phyloP scores from a whole-genome alignment of 202 grass and related monocot genomes.

The Schoenoplectus triqueter region DNA sequence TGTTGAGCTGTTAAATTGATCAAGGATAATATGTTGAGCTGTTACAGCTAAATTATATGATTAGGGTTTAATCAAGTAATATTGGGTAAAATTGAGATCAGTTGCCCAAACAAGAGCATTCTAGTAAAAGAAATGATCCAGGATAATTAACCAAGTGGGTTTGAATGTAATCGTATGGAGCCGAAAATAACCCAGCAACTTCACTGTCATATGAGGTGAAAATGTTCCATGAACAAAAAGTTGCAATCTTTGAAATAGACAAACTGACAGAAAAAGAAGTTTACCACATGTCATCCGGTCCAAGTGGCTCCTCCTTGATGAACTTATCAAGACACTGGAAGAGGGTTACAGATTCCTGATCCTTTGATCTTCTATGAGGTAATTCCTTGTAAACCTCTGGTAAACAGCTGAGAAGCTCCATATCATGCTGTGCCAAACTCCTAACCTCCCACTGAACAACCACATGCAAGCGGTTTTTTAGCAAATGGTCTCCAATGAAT shows the following conservation, averaged over 20 bases:
- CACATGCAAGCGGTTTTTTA: constrained; percentile 51
- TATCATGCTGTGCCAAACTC: constrained; percentile 58
- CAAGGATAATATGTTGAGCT: neutral
- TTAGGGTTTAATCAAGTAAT: constrained; percentile 32
- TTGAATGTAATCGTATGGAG: neutral
- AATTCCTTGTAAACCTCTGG: constrained; percentile 79
- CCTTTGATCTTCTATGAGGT: constrained; percentile 65
- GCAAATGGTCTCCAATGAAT: neutral
- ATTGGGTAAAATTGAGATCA: constrained; percentile 25
- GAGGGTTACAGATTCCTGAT: constrained; percentile 60
- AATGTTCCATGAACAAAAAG: constrained; percentile 21
- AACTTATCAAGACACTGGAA: constrained; percentile 90
- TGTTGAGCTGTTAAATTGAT: too few species aligned
- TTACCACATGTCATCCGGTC: constrained; percentile 94
- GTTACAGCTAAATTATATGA: neutral
- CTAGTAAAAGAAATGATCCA: constrained; percentile 35
- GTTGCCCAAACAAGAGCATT: constrained; percentile 36
- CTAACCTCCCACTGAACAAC: constrained; percentile 68
- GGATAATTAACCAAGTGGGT: constrained; percentile 5
- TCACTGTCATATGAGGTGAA: constrained; percentile 28
- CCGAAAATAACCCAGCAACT: neutral
- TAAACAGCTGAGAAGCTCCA: constrained; percentile 70
- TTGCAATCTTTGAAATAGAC: constrained; percentile 40
- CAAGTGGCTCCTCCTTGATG: constrained; percentile 86
- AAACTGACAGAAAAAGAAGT: constrained; percentile 44